These are phyloP conservation scores for Lojkania enalia DNA, from an alignment of 2,329 filamentous ascomycete species.

Conservation along the genomic window DNA sequence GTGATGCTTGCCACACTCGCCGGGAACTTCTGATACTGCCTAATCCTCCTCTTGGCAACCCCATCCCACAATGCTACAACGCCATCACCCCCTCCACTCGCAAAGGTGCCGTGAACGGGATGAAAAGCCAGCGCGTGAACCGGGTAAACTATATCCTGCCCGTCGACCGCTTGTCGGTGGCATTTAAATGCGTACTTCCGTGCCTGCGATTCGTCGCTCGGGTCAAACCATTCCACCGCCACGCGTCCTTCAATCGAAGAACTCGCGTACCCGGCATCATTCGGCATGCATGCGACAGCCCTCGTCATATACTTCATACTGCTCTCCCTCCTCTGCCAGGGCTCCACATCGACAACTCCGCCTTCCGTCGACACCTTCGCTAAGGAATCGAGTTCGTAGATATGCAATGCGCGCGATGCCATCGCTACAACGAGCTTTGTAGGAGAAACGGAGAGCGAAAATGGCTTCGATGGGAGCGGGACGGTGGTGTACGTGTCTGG, in stretches of 20 bases:
- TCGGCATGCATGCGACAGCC: constrained; percentile 93
- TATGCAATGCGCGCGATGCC: constrained; percentile 89
- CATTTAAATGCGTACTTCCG: constrained; percentile 99
- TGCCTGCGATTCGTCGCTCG: constrained; percentile 80
- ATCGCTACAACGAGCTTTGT: constrained; percentile 94
- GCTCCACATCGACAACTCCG: constrained; percentile 60
- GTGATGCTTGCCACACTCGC: constrained; percentile 76
- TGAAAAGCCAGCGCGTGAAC: constrained; percentile 91
- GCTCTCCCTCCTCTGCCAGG: constrained; percentile 92
- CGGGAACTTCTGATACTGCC: constrained; percentile 83
- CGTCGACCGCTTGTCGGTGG: constrained; percentile 75
- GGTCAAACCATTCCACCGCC: constrained; percentile 97
- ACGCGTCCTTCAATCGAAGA: constrained; percentile 93
- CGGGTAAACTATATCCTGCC: constrained; percentile 82
- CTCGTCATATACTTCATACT: constrained; percentile 96
- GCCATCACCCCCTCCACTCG: constrained; percentile 85
- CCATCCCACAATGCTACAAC: constrained; percentile 94
- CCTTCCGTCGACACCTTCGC: constrained; percentile 36
- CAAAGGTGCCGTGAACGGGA: constrained; percentile 80
- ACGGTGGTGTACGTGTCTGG: constrained; percentile 64
- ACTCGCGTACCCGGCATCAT: constrained; percentile 90
- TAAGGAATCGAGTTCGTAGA: constrained; percentile 83
- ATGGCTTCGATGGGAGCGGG: constrained; percentile 80
- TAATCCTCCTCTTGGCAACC: constrained; percentile 83
- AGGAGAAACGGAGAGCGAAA: constrained; percentile 75